These are phyloP conservation scores for Nothophoma quercina DNA, from an alignment of 2,329 filamentous ascomycete species.

Conservation along the genomic window DNA sequence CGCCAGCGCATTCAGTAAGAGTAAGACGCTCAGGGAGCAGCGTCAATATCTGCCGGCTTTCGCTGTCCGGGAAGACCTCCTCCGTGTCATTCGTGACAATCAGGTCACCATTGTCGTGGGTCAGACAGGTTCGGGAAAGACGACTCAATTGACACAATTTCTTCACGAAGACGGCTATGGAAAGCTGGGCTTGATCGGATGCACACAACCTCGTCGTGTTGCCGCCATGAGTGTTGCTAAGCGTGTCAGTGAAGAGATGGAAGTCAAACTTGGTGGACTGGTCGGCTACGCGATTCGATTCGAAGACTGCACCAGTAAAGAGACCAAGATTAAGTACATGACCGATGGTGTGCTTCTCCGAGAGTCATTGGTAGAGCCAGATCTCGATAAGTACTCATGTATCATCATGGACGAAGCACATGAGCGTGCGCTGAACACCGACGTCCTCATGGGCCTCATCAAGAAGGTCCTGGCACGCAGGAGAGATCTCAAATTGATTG, in stretches of 20 bases:
- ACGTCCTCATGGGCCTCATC: conserved; percentile 95
- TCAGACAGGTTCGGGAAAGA: conserved; percentile 97
- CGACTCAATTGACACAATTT: conserved; percentile 96
- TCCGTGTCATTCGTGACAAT: conserved; percentile 93
- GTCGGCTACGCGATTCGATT: conserved; percentile 99
- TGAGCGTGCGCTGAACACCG: conserved; percentile 94
- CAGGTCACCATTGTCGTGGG: conserved; percentile 97
- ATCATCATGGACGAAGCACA: conserved; percentile 99
- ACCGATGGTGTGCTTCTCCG: conserved; percentile 94
- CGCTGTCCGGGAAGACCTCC: conserved; percentile 89
- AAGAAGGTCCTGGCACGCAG: conserved; percentile 94
- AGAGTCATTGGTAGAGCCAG: conserved; percentile 90
- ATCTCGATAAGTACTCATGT: conserved; percentile 94
- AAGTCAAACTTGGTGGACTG: conserved; percentile 82
- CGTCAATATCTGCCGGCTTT: conserved; percentile 94
- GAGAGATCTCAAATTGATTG: conserved; percentile 92
- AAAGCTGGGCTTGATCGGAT: conserved; percentile 87
- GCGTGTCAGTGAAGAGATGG: conserved; percentile 98
- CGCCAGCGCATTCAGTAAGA: conserved; percentile 91
- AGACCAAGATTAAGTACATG: conserved; percentile 99
- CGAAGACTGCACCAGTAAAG: conserved; percentile 95
- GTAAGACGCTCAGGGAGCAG: conserved; percentile 88
- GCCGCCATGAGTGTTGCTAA: conserved; percentile 99
- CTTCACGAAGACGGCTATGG: conserved; percentile 95
- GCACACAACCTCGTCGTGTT: conserved; percentile 94